phyloP scores from a whole-genome alignment of 139 green algal genomes.

The Tetraselmis striata region DNA sequence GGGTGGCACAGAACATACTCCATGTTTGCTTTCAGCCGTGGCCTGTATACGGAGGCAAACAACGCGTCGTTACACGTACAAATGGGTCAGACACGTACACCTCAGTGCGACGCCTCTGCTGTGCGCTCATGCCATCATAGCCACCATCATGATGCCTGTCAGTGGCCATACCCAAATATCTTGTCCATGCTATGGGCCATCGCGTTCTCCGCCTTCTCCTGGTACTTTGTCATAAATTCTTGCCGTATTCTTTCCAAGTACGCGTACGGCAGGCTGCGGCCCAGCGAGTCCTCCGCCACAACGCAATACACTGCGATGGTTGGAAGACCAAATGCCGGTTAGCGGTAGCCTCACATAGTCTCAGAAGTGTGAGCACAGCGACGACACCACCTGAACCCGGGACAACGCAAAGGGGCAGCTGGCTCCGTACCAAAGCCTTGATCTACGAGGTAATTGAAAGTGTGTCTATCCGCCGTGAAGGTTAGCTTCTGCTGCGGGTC shows the following conservation, averaged over 20 bases:
- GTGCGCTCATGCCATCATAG: too few species aligned
- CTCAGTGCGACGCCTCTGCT: too few species aligned
- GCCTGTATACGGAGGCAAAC: too few species aligned
- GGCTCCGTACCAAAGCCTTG: constrained; percentile 30
- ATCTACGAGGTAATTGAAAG: constrained; percentile 40
- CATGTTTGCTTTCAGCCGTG: constrained; percentile 41
- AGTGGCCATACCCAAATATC: constrained; percentile 16
- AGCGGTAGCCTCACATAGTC: too few species aligned
- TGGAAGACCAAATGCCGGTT: too few species aligned
- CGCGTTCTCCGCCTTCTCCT: constrained; percentile 18
- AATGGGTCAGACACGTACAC: too few species aligned
- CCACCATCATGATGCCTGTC: too few species aligned
- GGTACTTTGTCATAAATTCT: constrained; percentile 23
- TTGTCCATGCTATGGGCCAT: constrained; percentile 34
- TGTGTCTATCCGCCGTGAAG: constrained; percentile 29
- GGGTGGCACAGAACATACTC: constrained; percentile 33
- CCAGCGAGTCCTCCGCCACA: constrained; percentile 27
- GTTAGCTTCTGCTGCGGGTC: constrained; percentile 16
- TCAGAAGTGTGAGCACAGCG: too few species aligned
- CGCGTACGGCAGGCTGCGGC: constrained; percentile 27
- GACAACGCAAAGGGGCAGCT: too few species aligned
- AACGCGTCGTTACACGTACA: too few species aligned
- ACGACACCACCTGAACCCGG: too few species aligned
- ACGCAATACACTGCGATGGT: constrained; percentile 33
- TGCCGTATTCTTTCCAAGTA: constrained; percentile 35